phyloP scores from a whole-genome alignment of 805 yeast genomes.

The Kurtzmaniella fragi region DNA sequence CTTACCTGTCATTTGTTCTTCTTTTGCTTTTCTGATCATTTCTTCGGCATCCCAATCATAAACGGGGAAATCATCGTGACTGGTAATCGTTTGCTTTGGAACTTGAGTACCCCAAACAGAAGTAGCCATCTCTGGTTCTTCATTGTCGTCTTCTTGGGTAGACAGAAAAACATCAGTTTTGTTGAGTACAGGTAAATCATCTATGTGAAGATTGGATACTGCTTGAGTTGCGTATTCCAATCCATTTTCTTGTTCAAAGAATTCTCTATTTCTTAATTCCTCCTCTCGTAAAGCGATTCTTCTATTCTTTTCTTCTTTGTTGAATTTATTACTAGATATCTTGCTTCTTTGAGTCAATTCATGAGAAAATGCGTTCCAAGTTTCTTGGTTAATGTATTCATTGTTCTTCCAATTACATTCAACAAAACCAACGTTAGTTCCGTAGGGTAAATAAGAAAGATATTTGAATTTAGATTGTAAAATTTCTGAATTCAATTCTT shows the following conservation, averaged over 20 bases:
- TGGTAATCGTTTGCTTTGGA: conserved; percentile 33
- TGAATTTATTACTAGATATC: conserved; percentile 41
- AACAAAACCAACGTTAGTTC: conserved; percentile 76
- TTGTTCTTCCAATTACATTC: conserved; percentile 75
- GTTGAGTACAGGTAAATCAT: not conserved
- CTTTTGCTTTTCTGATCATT: conserved; percentile 48
- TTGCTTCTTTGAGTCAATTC: conserved; percentile 58
- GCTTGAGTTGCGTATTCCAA: conserved; percentile 11
- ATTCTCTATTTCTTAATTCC: conserved; percentile 53
- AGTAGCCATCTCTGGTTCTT: conserved; percentile 24
- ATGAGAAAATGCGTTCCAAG: conserved; percentile 42
- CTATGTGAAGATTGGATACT: conserved; percentile 22
- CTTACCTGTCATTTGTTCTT: conserved; percentile 22
- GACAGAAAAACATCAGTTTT: not conserved
- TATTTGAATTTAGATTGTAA: conserved; percentile 62
- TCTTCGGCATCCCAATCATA: conserved; percentile 46
- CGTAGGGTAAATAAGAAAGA: conserved; percentile 75
- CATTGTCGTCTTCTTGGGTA: conserved; percentile 6
- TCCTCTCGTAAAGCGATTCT: conserved; percentile 51
- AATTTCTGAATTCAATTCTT: conserved; percentile 57
- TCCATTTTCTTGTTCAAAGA: conserved; percentile 55
- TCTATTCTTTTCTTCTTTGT: conserved; percentile 58
- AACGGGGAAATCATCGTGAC: conserved; percentile 15
- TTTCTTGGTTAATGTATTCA: conserved; percentile 25
- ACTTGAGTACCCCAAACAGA: conserved; percentile 79